A percentile compares a stretch with the other conserved stretches of the same genome.
These are phyloP conservation scores for Moniliophthora roreri DNA, from an alignment of 1,284 basidiomycete species.

Conservation along the genomic window DNA sequence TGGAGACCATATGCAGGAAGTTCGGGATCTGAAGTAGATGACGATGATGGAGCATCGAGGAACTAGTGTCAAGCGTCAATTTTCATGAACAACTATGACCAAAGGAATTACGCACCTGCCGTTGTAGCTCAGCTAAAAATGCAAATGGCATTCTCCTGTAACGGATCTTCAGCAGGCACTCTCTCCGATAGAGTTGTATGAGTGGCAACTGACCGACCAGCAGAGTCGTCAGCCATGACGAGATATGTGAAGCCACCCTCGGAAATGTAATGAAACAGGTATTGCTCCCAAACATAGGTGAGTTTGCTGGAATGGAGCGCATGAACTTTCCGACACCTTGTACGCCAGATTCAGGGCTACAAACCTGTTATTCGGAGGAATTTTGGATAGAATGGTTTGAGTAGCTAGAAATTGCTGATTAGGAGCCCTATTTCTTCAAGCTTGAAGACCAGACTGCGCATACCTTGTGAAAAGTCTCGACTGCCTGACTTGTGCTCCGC, in stretches of 20 bases:
- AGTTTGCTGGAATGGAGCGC: conserved; percentile 63
- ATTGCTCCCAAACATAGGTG: conserved; percentile 95
- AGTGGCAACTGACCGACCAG: conserved; percentile 64
- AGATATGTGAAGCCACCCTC: conserved; percentile 86
- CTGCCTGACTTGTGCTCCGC: conserved; percentile 81
- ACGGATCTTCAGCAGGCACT: conserved; percentile 13
- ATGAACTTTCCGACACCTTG: background rate
- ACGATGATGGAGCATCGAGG: conserved; percentile 53
- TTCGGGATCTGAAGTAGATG: conserved; percentile 42
- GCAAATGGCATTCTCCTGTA: conserved; percentile 89
- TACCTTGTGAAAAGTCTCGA: conserved; percentile 85
- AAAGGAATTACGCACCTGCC: conserved; percentile 44
- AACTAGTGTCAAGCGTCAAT: conserved; percentile 45
- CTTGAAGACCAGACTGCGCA: conserved; percentile 13
- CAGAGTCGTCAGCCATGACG: conserved; percentile 91
- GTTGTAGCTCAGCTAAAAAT: conserved; percentile 86
- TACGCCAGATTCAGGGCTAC: conserved; percentile 5
- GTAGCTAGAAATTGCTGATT: conserved; percentile 58
- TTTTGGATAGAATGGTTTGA: conserved; percentile 91
- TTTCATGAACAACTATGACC: conserved; percentile 4
- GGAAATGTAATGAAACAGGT: conserved; percentile 94
- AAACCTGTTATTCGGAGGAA: conserved; percentile 82
- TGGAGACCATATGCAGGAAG: conserved; percentile 67
- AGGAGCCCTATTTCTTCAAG: background rate
- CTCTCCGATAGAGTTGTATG: background rate